Conservation (phyloP, 177 flowering plant genomes). For the Telopea speciosissima region DNA sequence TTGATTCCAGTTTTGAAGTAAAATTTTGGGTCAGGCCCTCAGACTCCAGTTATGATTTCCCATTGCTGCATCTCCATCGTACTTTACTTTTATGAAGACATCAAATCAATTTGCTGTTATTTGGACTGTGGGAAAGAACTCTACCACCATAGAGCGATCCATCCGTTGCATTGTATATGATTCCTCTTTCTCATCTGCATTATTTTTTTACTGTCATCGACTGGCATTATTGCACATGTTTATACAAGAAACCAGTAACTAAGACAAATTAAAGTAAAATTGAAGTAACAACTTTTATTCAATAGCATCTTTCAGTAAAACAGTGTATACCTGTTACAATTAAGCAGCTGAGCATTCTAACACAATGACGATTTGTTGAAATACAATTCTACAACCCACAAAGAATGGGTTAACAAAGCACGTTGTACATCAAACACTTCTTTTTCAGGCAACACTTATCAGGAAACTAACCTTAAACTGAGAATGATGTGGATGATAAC, state of each 20-base stretch:
- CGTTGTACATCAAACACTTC: constrained; percentile 10
- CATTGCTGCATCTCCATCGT: not conserved
- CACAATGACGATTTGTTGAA: not conserved
- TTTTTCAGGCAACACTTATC: constrained; percentile 21
- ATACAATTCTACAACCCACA: constrained; percentile 13
- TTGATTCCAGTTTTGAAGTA: not conserved
- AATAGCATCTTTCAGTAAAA: constrained; percentile 4
- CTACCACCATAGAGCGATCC: not conserved
- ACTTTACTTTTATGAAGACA: not conserved
- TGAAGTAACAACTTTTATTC: not conserved
- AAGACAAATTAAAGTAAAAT: not conserved
- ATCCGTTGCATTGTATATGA: not conserved
- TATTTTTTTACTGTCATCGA: not conserved
- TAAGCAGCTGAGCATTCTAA: not conserved
- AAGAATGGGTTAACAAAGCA: not conserved
- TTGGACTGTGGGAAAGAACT: not conserved
- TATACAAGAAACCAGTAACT: not conserved
- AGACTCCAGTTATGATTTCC: not conserved
- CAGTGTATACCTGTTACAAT: constrained; percentile 15
- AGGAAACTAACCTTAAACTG: constrained; percentile 93
- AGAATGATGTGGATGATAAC: constrained; percentile 81
- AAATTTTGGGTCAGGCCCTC: not conserved
- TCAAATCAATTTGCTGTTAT: not conserved
- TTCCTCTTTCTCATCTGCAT: not conserved
- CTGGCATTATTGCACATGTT: not conserved